Conservation (phyloP, 176 grass and related monocot genomes). For the Eremochloa ophiuroides region DNA sequence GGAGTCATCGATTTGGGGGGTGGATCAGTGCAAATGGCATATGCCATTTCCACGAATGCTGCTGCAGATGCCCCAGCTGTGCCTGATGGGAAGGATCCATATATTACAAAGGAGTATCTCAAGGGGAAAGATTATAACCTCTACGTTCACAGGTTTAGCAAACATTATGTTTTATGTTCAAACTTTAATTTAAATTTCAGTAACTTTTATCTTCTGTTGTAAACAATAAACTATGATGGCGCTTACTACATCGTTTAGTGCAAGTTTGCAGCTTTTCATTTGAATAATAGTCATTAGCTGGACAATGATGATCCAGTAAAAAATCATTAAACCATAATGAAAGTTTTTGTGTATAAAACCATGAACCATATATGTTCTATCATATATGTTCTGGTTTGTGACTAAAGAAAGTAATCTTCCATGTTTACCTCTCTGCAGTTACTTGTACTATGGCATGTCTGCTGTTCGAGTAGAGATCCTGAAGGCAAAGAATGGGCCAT, state of each 20-base stretch:
- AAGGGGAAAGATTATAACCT: constrained; percentile 40
- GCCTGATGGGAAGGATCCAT: constrained; percentile 15
- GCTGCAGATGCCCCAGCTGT: constrained; percentile 43
- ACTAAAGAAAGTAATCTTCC: neutral
- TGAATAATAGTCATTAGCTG: neutral
- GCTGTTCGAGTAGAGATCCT: neutral
- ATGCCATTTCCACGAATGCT: constrained; percentile 30
- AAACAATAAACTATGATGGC: neutral
- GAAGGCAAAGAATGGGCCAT: neutral
- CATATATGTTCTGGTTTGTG: neutral
- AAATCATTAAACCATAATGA: neutral
- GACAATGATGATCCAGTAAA: neutral
- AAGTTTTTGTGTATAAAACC: neutral
- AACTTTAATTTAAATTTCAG: neutral
- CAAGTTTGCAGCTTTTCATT: neutral
- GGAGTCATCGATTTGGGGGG: constrained; percentile 55
- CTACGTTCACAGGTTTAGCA: constrained; percentile 48
- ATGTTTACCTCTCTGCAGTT: neutral
- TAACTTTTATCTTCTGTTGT: neutral
- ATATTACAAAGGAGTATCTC: constrained; percentile 34
- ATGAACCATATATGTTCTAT: no score
- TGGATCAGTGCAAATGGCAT: constrained; percentile 52
- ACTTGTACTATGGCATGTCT: neutral
- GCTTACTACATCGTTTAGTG: neutral
- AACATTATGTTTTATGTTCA: neutral